Percentiles rank a stretch among this genome's conserved stretches.
phyloP scores from a whole-genome alignment of 78 protist genomes.

The Paratrimastix pyriformis region DNA sequence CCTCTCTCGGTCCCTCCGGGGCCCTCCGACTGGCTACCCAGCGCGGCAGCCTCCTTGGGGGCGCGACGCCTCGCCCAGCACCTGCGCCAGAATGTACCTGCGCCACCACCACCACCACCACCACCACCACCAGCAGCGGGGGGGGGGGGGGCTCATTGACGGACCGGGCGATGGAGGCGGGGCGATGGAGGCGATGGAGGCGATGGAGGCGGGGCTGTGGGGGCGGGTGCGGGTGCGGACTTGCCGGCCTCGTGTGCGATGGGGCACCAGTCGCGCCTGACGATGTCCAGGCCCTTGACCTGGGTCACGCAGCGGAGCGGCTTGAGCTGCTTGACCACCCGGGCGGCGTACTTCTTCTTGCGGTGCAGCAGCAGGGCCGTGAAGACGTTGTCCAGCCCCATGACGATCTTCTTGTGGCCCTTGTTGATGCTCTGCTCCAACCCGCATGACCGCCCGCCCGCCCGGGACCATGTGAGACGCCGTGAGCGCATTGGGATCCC shows the following conservation, averaged over 20 bases:
- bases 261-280: conserved; percentile 96
- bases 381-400: conserved; percentile 90
- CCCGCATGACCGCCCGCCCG: background rate
- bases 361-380: conserved; percentile 72
- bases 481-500: too few relatives aligned
- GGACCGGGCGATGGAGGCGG: background rate
- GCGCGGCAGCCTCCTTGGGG: background rate
- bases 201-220: background rate
- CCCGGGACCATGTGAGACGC: background rate
- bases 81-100: too few relatives aligned
- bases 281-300: conserved; percentile 91
- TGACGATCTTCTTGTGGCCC: background rate
- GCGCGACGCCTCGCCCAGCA: background rate
- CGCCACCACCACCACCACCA: background rate
- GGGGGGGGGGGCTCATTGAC: background rate
- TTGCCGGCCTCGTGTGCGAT: conserved; percentile 48
- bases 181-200: background rate
- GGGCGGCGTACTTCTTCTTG: conserved; percentile 97
- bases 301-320: conserved; percentile 12
- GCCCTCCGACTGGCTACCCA: conserved; percentile 16
- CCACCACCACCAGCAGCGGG: background rate
- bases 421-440: too few relatives aligned
- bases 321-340: too few relatives aligned
- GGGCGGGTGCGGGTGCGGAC: conserved; percentile 23
- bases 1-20: background rate